These are phyloP conservation scores for Termitomyces sp. DNA, from an alignment of 768 basidiomycete genomes.

Conservation along the genomic window DNA sequence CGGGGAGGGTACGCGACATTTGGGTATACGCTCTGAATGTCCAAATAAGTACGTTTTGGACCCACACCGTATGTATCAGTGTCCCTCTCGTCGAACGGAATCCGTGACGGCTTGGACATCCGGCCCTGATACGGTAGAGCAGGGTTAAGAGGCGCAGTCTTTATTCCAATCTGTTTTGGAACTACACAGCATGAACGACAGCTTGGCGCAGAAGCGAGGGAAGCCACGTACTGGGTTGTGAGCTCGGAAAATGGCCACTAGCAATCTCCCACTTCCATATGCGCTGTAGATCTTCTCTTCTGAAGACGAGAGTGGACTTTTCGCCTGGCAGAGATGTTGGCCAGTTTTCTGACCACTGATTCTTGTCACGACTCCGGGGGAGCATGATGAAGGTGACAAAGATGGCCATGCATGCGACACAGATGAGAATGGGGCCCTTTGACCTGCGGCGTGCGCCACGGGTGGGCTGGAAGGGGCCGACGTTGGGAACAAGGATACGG, in stretches of 20 bases:
- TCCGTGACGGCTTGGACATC: slow-evolving; percentile 49
- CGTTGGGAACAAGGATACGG: slow-evolving; percentile 55
- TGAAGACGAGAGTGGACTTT: slow-evolving; percentile 67
- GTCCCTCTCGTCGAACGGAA: slow-evolving; percentile 40
- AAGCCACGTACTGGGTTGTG: slow-evolving; percentile 52
- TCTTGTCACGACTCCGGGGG: slow-evolving; percentile 35
- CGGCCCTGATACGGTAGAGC: slow-evolving; percentile 52
- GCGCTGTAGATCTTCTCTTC: slow-evolving; percentile 67
- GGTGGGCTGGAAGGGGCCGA: slow-evolving; percentile 42
- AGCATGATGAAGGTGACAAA: slow-evolving; percentile 48
- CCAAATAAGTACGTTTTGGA: slow-evolving; percentile 71
- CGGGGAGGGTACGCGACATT: slow-evolving; percentile 79
- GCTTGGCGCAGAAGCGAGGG: neutral
- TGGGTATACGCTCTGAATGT: slow-evolving; percentile 55
- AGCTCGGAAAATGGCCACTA: slow-evolving; percentile 86
- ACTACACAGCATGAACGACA: slow-evolving; percentile 35
- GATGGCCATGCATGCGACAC: slow-evolving; percentile 46
- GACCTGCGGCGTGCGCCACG: slow-evolving; percentile 53
- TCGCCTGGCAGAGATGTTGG: slow-evolving; percentile 26
- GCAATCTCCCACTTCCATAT: slow-evolving; percentile 95
- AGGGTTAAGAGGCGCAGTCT: slow-evolving; percentile 57
- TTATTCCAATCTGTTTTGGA: slow-evolving; percentile 58
- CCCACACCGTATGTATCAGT: slow-evolving; percentile 64
- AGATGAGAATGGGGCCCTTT: slow-evolving; percentile 52
- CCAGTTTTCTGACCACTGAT: slow-evolving; percentile 42